Conservation (phyloP, 257 asterid species). For the Solanum phureja region DNA sequence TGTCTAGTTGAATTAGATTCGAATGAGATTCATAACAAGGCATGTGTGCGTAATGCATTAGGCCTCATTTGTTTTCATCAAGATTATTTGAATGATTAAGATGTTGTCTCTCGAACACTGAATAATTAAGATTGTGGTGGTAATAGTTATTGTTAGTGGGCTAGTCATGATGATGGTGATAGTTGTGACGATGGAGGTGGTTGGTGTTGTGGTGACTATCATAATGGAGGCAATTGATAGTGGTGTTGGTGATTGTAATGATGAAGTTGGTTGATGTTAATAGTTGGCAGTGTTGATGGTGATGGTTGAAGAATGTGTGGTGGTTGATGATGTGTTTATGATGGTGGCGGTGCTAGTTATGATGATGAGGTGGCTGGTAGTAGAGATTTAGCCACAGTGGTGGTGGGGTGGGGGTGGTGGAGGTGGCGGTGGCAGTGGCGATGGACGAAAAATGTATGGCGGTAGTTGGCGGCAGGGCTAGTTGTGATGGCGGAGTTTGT, state of each 20-base stretch:
- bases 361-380: neutral
- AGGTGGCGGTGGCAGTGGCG: neutral
- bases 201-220: neutral
- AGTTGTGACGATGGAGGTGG: neutral
- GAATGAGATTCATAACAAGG: neutral
- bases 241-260: neutral
- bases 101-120: neutral
- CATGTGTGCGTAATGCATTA: neutral
- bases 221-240: neutral
- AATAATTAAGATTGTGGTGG: neutral
- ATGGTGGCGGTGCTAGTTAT: neutral
- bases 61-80: neutral
- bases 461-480: neutral
- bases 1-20: neutral
- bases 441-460: neutral
- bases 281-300: neutral
- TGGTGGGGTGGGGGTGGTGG: neutral
- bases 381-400: neutral
- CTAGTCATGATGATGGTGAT: neutral
- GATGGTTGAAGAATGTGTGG: neutral
- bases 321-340: neutral
- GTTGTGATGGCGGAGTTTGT: neutral
- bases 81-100: neutral
- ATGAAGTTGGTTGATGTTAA: neutral
- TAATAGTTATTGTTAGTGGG: no score